A percentile compares a stretch with the other conserved stretches of the same genome.
phyloP scores from a whole-genome alignment of 345 rosid species.

The Pelargonium nanum region DNA sequence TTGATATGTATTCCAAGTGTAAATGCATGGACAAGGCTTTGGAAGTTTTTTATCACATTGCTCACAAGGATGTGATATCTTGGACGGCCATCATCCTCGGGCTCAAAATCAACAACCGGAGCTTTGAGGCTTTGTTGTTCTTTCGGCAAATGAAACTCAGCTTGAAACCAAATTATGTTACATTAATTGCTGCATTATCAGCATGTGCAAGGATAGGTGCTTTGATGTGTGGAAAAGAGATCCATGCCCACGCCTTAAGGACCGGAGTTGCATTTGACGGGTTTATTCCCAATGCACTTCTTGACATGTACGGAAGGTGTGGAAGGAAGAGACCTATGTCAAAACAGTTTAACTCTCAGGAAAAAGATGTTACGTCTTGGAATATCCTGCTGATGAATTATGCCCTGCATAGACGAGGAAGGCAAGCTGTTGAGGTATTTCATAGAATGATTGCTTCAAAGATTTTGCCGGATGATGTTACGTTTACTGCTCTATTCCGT shows the following conservation, averaged over 20 bases:
- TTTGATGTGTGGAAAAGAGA: constrained; percentile 67
- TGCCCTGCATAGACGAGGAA: constrained; percentile 57
- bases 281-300: constrained; percentile 54
- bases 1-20: constrained; percentile 85
- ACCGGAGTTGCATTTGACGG: constrained; percentile 42
- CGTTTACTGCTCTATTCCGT: constrained; percentile 60
- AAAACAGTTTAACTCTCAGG: constrained; percentile 48
- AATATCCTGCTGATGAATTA: constrained; percentile 66
- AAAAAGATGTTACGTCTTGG: constrained; percentile 65
- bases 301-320: constrained; percentile 76
- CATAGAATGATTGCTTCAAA: constrained; percentile 44
- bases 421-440: constrained; percentile 45
- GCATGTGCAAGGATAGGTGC: constrained; percentile 85
- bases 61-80: constrained; percentile 62
- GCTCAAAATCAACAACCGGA: constrained; percentile 58
- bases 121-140: constrained; percentile 65
- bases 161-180: constrained; percentile 52
- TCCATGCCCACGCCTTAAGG: constrained; percentile 59
- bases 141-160: constrained; percentile 51
- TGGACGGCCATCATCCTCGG: constrained; percentile 76
- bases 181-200: constrained; percentile 59
- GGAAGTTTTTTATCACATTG: constrained; percentile 54
- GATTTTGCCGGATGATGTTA: constrained; percentile 58
- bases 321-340: constrained; percentile 56
- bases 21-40: constrained; percentile 51